Evolutionary conservation across 148 eudicot genomes (phyloP).

Genomic region (Camellia granthamiana): DNA sequence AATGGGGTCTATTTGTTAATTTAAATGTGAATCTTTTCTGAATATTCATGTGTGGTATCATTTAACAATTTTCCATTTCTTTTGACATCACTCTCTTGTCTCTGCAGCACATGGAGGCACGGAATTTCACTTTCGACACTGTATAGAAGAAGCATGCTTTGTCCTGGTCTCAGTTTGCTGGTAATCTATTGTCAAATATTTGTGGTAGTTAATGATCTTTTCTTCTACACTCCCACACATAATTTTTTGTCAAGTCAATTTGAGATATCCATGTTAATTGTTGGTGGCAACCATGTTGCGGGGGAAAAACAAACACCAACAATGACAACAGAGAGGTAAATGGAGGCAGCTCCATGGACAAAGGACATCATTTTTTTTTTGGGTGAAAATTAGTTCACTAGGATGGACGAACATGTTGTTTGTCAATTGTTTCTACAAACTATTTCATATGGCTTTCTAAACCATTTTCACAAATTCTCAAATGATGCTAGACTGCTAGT

Average conservation of each 20-base stretch:
- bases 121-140: slow-evolving; percentile 90
- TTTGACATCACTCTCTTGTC: background rate
- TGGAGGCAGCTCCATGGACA: background rate
- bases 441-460: background rate
- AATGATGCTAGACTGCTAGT: background rate
- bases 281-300: background rate
- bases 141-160: slow-evolving; percentile 79
- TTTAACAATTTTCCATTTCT: background rate
- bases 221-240: background rate
- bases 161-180: slow-evolving; percentile 85
- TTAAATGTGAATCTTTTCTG: slow-evolving; percentile 1
- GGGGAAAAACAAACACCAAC: background rate
- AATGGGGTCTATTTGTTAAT: slow-evolving; percentile 5
- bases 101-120: slow-evolving; percentile 90
- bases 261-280: background rate
- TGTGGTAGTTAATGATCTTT: background rate
- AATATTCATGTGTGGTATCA: background rate
- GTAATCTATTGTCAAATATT: slow-evolving; percentile 32
- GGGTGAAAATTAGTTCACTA: background rate
- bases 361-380: background rate
- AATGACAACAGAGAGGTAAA: background rate
- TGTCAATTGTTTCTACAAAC: background rate
- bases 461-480: background rate
- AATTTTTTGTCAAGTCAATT: too few species aligned
- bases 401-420: background rate